A percentile compares a stretch with the other conserved stretches of the same genome.
Evolutionary conservation across 352 stramenopile species (phyloP).

Genomic region (Globisporangium canariense): DNA sequence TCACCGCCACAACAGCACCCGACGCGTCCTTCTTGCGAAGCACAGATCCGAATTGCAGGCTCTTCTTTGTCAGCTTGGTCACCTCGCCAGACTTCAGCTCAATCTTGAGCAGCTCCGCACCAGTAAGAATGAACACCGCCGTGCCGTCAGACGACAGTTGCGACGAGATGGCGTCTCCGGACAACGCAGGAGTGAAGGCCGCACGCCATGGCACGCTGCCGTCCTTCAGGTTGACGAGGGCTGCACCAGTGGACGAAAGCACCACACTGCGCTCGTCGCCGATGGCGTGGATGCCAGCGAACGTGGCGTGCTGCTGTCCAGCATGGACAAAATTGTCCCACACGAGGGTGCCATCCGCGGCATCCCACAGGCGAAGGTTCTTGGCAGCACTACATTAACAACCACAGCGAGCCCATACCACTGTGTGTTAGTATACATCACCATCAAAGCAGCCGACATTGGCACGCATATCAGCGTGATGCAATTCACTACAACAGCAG

Average conservation of each 20-base stretch:
- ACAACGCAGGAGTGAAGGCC: constrained; percentile 31
- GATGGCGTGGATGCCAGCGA: constrained; percentile 41
- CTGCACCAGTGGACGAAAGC: constrained; percentile 37
- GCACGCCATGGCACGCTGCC: constrained; percentile 39
- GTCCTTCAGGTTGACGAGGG: constrained; percentile 60
- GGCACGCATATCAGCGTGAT: constrained; percentile 3
- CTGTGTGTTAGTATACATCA: constrained; percentile 8
- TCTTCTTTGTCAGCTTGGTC: constrained; percentile 15
- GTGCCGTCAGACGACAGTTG: constrained; percentile 48
- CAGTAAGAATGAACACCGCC: constrained; percentile 47
- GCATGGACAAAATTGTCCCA: constrained; percentile 59
- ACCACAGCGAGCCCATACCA: neutral
- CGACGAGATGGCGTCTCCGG: constrained; percentile 27
- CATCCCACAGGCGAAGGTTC: constrained; percentile 71
- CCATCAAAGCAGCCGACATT: neutral
- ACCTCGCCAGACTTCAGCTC: constrained; percentile 31
- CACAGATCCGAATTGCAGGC: constrained; percentile 5
- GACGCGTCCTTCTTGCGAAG: constrained; percentile 17
- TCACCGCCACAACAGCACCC: constrained; percentile 20
- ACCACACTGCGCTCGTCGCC: constrained; percentile 48
- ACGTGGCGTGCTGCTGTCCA: constrained; percentile 21
- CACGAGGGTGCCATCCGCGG: constrained; percentile 49
- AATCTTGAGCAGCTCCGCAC: constrained; percentile 35
- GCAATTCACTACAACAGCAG: neutral
- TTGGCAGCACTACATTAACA: constrained; percentile 33